Base-by-base conservation (phyloP, 768 basidiomycete species). In the Punctularia strigosozonata region DNA sequence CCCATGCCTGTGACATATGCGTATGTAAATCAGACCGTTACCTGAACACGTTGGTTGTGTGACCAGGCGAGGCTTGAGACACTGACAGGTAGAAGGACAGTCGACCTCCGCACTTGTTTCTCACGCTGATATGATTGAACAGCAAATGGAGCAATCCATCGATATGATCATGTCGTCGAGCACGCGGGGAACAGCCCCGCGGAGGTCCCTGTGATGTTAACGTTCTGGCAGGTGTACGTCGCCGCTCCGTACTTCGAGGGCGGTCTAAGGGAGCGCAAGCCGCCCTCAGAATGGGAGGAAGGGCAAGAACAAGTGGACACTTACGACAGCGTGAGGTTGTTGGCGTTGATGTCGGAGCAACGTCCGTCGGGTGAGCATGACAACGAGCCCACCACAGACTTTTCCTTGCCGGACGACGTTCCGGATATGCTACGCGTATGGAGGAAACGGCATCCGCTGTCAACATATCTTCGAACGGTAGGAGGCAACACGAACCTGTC, bases 361-460 rank as follows among this genome's bases (percentile, higher is more conserved):
- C 71, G 64, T 25, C 60, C 60, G 43, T 63, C 73, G 1, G 71
- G 72, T 5, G 75, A 77, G 51, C 77, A 81, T 22, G 63, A 56
- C 31, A 80, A 57, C 12, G 60, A 59, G 4, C 72, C 76, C 2
- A 79, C 76, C 4, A 65, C 63, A 5, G 66, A 55, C 36, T 65
- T 63, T 36, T 59, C 49, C 15, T 52, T 50, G 10, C 69, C 65
- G 0, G 72, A 73, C 1, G 69, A 68, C 4, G 73, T 74, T 0
- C 78, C 78, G 8, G 68, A 66, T 31, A 79, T 70, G 43, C 73
- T 75, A 25, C 42, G 2, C 26, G n/a, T 23, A 13, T 25, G 30
- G n/a, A 30, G n/a, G 38, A 35, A 6, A 25, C 22, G 34, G 1
- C 32, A 17, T 32, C 21, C 6, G 18, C 15, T 5, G 5, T 20